These are phyloP conservation scores for Leishmania guyanensis DNA, from an alignment of 208 protist species.

Conservation along the genomic window DNA sequence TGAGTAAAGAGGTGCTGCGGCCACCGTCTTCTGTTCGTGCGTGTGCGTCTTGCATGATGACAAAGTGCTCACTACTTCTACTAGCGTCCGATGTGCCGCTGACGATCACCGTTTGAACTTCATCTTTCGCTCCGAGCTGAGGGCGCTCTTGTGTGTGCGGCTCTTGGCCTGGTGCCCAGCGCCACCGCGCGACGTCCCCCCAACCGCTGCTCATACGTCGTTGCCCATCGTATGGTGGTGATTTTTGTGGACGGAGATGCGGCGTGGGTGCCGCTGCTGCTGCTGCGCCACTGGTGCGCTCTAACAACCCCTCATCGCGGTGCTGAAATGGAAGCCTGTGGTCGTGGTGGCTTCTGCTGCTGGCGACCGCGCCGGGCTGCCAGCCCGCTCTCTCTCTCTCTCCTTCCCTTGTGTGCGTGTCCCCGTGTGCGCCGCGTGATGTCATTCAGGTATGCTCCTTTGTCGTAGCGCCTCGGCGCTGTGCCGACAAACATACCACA, in stretches of 20 bases:
- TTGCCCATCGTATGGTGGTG: slow-evolving; percentile 27
- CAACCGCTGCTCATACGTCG: slow-evolving; percentile 30
- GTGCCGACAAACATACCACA: slow-evolving; percentile 29
- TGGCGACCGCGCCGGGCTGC: too few relatives aligned
- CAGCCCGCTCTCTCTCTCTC: background rate
- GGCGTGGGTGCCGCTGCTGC: too few relatives aligned
- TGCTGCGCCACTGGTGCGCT: too few relatives aligned
- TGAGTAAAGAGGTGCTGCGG: too few relatives aligned
- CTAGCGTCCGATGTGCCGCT: background rate
- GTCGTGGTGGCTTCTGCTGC: too few relatives aligned
- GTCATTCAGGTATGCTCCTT: slow-evolving; percentile 35
- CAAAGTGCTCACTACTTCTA: slow-evolving; percentile 8
- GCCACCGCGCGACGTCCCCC: slow-evolving; percentile 19
- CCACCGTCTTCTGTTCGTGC: too few relatives aligned
- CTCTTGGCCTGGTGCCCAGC: background rate
- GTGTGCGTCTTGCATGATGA: slow-evolving; percentile 11
- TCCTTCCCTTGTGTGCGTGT: background rate
- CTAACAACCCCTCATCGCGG: slow-evolving; percentile 1
- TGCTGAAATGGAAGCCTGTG: background rate
- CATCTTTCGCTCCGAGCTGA: slow-evolving; percentile 60
- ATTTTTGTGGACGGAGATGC: slow-evolving; percentile 35
- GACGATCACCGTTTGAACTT: slow-evolving; percentile 36
- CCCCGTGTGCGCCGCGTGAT: too few relatives aligned
- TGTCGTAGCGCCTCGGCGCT: slow-evolving; percentile 23
- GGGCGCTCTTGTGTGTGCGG: slow-evolving; percentile 1